phyloP scores from a whole-genome alignment of 1,284 basidiomycete genomes.

The Malassezia pachydermatis region DNA sequence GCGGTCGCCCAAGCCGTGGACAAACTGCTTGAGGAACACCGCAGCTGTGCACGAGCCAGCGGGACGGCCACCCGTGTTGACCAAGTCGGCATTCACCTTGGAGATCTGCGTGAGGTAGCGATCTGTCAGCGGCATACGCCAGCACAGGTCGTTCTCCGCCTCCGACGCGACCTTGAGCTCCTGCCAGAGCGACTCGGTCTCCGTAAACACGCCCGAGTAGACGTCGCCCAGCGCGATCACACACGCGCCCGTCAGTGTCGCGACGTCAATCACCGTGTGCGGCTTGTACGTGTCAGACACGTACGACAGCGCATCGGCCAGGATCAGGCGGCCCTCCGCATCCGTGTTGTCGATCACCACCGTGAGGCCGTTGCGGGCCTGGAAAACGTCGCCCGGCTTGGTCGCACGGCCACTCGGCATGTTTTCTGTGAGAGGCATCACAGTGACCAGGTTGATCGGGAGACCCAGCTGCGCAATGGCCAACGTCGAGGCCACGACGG shows the following conservation, averaged over 20 bases:
- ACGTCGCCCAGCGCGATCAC: slow-evolving; percentile 55
- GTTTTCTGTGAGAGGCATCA: slow-evolving; percentile 73
- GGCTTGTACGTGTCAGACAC: slow-evolving; percentile 68
- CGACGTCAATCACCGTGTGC: slow-evolving; percentile 72
- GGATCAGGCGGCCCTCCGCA: slow-evolving; percentile 69
- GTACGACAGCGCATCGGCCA: slow-evolving; percentile 72
- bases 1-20: slow-evolving; percentile 49
- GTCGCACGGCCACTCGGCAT: slow-evolving; percentile 59
- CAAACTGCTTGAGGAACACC: slow-evolving; percentile 67
- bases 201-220: slow-evolving; percentile 65
- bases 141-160: slow-evolving; percentile 54
- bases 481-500: slow-evolving; percentile 61
- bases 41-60: slow-evolving; percentile 73
- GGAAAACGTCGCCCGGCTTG: slow-evolving; percentile 71
- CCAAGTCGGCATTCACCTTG: slow-evolving; percentile 67
- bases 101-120: slow-evolving; percentile 67
- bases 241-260: slow-evolving; percentile 61
- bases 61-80: slow-evolving; percentile 63
- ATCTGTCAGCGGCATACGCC: slow-evolving; percentile 57
- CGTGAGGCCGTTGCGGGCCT: slow-evolving; percentile 78
- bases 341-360: slow-evolving; percentile 83
- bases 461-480: slow-evolving; percentile 71
- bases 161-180: slow-evolving; percentile 62
- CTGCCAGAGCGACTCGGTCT: slow-evolving; percentile 57
- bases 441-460: slow-evolving; percentile 65